Percentiles rank a stretch among this genome's conserved stretches.
phyloP scores from a whole-genome alignment of 306 rosid genomes.

The Dryas drummondii region DNA sequence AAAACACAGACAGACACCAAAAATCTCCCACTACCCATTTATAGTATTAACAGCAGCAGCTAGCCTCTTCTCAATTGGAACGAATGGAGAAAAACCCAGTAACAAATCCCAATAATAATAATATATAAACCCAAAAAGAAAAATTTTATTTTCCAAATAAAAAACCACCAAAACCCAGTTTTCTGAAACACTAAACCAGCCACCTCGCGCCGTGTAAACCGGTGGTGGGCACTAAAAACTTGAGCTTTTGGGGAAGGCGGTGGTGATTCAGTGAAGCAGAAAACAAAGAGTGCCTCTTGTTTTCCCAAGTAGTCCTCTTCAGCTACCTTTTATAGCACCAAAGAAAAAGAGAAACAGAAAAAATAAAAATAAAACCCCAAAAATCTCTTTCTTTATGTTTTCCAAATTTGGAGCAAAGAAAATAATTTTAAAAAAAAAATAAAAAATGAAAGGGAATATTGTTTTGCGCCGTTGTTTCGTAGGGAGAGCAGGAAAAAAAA shows the following conservation, averaged over 20 bases:
- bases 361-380: not conserved
- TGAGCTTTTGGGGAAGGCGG: slow-evolving; percentile 14
- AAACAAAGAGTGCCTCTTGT: slow-evolving; percentile 19
- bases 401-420: slow-evolving; percentile 11
- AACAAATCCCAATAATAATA: slow-evolving; percentile 31
- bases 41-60: not conserved
- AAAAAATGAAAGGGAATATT: slow-evolving; percentile 1
- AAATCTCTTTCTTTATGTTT: not conserved
- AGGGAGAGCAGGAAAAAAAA: slow-evolving; percentile 23
- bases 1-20: not conserved
- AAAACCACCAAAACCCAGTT: not conserved
- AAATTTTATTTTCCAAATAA: not conserved
- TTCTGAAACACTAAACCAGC: slow-evolving; percentile 23
- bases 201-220: slow-evolving; percentile 37
- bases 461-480: slow-evolving; percentile 72
- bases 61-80: slow-evolving; percentile 33
- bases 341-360: not conserved
- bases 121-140: not conserved
- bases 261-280: slow-evolving; percentile 4
- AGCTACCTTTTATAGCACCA: slow-evolving; percentile 17
- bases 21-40: slow-evolving; percentile 24
- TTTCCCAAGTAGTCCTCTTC: not conserved
- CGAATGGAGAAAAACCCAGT: not conserved
- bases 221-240: slow-evolving; percentile 7
- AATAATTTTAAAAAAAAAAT: slow-evolving; percentile 18